Conservation (phyloP, 495 filamentous ascomycete genomes). For the Diplogelasinospora grovesii region DNA sequence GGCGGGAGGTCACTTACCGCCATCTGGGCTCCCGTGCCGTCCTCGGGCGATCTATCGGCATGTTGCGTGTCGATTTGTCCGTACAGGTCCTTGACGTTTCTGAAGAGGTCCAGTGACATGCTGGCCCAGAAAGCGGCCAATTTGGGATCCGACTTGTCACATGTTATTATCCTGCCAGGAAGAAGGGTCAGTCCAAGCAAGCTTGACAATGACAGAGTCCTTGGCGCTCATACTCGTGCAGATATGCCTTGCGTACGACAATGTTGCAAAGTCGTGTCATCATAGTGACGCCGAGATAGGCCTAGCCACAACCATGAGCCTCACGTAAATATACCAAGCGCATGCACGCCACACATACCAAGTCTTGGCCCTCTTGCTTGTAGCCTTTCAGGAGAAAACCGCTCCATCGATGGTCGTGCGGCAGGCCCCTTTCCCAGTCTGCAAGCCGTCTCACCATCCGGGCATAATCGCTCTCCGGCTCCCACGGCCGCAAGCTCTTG, state of each 20-base stretch:
- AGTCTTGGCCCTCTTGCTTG: constrained; percentile 35
- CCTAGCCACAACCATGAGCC: constrained; percentile 14
- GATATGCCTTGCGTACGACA: constrained; percentile 41
- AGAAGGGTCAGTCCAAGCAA: background rate
- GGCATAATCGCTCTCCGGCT: constrained; percentile 35
- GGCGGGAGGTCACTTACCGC: constrained; percentile 28
- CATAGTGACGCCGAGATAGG: constrained; percentile 44
- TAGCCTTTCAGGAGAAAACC: constrained; percentile 36
- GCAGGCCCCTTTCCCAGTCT: constrained; percentile 38
- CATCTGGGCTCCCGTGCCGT: constrained; percentile 45
- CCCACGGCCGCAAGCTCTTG: constrained; percentile 33
- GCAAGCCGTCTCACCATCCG: constrained; percentile 29
- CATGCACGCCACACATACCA: constrained; percentile 24
- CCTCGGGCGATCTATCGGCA: constrained; percentile 29
- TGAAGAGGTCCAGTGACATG: constrained; percentile 42
- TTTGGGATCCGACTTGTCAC: constrained; percentile 29
- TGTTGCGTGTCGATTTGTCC: constrained; percentile 44
- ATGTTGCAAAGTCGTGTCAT: constrained; percentile 45
- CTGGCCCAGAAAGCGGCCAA: constrained; percentile 30
- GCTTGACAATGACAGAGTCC: background rate
- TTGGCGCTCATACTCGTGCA: constrained; percentile 35
- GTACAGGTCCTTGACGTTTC: constrained; percentile 38
- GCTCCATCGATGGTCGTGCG: constrained; percentile 38
- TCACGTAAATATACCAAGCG: too few species aligned
- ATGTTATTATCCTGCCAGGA: constrained; percentile 32